A percentile compares a stretch with the other conserved stretches of the same genome.
phyloP scores from a whole-genome alignment of 345 rosid genomes.

The Triadica sebifera region DNA sequence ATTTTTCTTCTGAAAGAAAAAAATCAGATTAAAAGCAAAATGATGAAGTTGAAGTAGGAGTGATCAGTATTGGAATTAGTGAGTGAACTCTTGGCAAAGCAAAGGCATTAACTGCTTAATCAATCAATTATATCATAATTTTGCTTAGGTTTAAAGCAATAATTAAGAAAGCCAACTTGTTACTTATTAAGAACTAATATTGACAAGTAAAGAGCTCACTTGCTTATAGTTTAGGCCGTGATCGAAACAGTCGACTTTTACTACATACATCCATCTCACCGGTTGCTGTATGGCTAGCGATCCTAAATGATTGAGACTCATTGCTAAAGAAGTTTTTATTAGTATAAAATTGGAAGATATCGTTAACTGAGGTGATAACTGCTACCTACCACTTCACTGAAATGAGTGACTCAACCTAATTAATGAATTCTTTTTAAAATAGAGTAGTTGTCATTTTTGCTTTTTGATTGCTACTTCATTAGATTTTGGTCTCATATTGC shows the following conservation, averaged over 20 bases:
- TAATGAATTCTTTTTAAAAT: not conserved
- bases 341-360: not conserved
- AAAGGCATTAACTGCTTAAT: slow-evolving; percentile 13
- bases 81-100: slow-evolving; percentile 23
- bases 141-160: slow-evolving; percentile 35
- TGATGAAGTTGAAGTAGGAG: not conserved
- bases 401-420: not conserved
- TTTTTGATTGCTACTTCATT: not conserved
- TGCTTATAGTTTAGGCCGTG: slow-evolving; percentile 8
- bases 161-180: slow-evolving; percentile 15
- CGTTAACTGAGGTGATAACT: not conserved
- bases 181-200: slow-evolving; percentile 23
- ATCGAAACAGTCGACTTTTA: slow-evolving; percentile 18
- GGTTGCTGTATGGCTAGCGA: not conserved
- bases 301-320: not conserved
- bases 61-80: slow-evolving; percentile 3
- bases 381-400: slow-evolving; percentile 16
- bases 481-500: not conserved
- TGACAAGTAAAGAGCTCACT: slow-evolving; percentile 4
- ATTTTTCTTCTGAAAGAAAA: not conserved
- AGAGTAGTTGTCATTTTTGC: no score
- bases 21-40: not conserved
- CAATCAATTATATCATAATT: slow-evolving; percentile 27
- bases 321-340: not conserved
- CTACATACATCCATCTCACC: not conserved